Percentiles rank a stretch among this genome's conserved stretches.
phyloP scores from a whole-genome alignment of 208 protist genomes.

The Crithidia mellificae region DNA sequence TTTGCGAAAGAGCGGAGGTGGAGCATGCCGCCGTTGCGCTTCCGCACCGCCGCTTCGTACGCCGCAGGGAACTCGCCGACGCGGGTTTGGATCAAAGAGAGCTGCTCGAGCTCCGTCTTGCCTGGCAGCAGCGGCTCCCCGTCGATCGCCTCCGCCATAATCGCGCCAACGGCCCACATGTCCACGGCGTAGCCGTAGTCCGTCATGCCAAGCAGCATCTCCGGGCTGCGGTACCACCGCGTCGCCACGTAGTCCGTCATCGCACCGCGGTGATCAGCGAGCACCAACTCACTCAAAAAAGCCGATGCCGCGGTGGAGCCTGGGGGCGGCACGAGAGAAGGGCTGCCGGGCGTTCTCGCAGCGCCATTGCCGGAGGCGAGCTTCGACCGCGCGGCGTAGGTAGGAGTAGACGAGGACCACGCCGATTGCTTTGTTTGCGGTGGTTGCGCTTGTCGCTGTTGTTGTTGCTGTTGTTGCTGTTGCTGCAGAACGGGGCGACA shows the following conservation, averaged over 20 bases:
- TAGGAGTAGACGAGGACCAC: neutral
- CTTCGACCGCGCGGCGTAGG: neutral
- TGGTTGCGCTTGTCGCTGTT: constrained; percentile 4
- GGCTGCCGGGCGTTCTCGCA: neutral
- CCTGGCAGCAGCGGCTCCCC: constrained; percentile 87
- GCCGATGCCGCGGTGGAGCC: constrained; percentile 3
- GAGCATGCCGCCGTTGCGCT: constrained; percentile 45
- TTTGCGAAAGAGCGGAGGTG: constrained; percentile 22
- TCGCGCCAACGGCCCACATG: constrained; percentile 90
- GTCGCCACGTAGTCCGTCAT: constrained; percentile 94
- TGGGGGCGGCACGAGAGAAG: neutral
- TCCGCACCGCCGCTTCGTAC: constrained; percentile 50
- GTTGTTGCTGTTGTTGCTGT: neutral
- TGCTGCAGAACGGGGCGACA: constrained; percentile 52
- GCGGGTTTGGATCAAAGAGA: constrained; percentile 78
- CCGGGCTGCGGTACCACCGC: constrained; percentile 92
- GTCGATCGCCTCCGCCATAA: constrained; percentile 88
- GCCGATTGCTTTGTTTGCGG: neutral
- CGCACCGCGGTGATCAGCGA: constrained; percentile 35
- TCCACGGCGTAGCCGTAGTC: constrained; percentile 83
- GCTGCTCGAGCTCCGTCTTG: constrained; percentile 84
- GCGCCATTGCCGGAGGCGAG: neutral
- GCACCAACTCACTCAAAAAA: constrained; percentile 44
- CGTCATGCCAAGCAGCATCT: constrained; percentile 87
- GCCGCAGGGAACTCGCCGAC: constrained; percentile 59